Base-by-base conservation (phyloP, 805 yeast species). In the Candida coquimbonensis region DNA sequence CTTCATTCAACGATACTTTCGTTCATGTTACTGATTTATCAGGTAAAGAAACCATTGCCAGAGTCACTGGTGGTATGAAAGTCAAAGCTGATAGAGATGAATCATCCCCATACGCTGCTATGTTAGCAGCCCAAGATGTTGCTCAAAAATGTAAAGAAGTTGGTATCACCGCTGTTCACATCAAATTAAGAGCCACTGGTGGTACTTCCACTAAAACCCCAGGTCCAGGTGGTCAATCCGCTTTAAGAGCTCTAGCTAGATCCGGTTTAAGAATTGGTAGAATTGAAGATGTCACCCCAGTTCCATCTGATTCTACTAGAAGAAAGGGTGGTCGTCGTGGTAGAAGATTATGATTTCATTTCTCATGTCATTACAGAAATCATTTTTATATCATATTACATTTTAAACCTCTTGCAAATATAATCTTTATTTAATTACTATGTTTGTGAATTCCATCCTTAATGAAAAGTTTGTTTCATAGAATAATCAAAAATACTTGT, bases 301-400 rank as follows among this genome's bases (percentile, higher is more conserved):
- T 93, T 67, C 99, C 99, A 75, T 93, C 99, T 64, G 99, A 93
- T 78, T 90, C 98, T 68, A 95, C 99, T 75, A 93, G 99, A 86
- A 87, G 91, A 88, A 95, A 93, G 95, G 99, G 99, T 88, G 99
- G 99, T 87, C 93, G 99, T 83, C 90, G 99, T 84, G 99, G 99
- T 91, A 91, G 99, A 85, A 89, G 99, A 87, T 85, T 90, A 78
- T 87, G 75, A 77, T 49, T 49, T 45, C 48, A 26, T 41, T 42
- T 41, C 25, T 33, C 44, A 40, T 45, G 36, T 34, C 44, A 42
- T 45, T 36, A 33, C 37, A 27, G 44, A 37, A 38, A 45, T 41
- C 35, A 27, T 44, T 46, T 36, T 34, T 43, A 39, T 39, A 37
- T 32, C 42, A 35, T 29, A 19, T 39, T 35, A 40, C 42, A 38